phyloP scores from a whole-genome alignment of 768 basidiomycete species.

The Cantharellus cinnabarinus region DNA sequence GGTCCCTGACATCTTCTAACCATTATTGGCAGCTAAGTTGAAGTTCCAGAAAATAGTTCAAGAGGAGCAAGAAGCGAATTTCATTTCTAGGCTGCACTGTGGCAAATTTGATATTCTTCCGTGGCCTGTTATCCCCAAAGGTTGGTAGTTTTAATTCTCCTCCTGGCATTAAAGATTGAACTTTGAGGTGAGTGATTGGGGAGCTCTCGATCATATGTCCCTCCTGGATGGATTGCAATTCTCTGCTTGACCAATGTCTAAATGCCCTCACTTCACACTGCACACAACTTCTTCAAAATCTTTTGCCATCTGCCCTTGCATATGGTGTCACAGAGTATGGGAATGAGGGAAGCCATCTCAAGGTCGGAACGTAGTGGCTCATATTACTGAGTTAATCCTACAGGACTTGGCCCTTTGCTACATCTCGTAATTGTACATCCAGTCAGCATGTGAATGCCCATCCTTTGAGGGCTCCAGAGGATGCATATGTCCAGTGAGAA shows the following conservation, averaged over 20 bases:
- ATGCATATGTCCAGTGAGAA: too few species aligned
- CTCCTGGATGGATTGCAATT: not conserved
- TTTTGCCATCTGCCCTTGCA: too few species aligned
- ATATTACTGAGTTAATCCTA: not conserved
- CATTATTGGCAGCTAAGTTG: conserved; percentile 21
- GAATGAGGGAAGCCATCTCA: not conserved
- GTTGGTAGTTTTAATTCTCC: conserved; percentile 29
- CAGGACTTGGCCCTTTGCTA: too few species aligned
- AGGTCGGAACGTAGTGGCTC: not conserved
- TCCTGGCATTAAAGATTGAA: conserved; percentile 43
- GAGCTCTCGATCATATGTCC: not conserved
- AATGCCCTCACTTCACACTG: too few species aligned
- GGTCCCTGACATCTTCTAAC: not conserved
- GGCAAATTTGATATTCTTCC: conserved; percentile 38
- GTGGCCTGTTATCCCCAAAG: conserved; percentile 43
- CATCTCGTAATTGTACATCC: too few species aligned
- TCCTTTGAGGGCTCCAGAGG: too few species aligned
- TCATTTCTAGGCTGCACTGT: conserved; percentile 22
- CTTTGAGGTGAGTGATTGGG: conserved; percentile 25
- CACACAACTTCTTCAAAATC: too few species aligned
- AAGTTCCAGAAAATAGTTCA: conserved; percentile 12
- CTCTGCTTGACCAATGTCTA: not conserved
- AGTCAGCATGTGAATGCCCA: too few species aligned
- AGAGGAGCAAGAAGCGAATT: conserved; percentile 40
- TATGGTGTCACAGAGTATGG: not conserved